A percentile compares a stretch with the other conserved stretches of the same genome.
These are phyloP conservation scores for Neofusicoccum sp. DNA, from an alignment of 2,329 filamentous ascomycete species.

Conservation along the genomic window DNA sequence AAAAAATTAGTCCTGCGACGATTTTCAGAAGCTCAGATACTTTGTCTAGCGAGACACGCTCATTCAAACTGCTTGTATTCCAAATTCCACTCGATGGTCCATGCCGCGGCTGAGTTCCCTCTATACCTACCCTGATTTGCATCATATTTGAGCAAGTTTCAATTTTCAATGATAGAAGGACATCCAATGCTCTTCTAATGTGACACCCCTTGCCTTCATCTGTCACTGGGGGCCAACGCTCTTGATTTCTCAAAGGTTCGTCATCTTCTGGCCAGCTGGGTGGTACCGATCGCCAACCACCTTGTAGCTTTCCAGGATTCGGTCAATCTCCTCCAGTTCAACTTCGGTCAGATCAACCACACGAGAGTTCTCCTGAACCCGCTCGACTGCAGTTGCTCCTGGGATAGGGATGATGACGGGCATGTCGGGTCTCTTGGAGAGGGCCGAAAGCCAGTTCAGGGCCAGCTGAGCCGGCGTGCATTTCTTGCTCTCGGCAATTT, in stretches of 20 bases:
- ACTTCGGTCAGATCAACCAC: slow-evolving; percentile 49
- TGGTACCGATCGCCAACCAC: slow-evolving; percentile 51
- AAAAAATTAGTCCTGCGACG: too few relatives aligned
- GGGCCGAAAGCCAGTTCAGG: slow-evolving; percentile 60
- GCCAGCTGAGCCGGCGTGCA: slow-evolving; percentile 64
- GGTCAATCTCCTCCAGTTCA: slow-evolving; percentile 54
- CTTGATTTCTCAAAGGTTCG: background rate
- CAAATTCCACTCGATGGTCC: too few relatives aligned
- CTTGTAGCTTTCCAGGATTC: slow-evolving; percentile 49
- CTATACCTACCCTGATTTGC: too few relatives aligned
- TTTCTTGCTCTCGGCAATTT: slow-evolving; percentile 58
- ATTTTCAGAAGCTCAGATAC: too few relatives aligned
- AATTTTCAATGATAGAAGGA: too few relatives aligned
- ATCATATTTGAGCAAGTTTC: too few relatives aligned
- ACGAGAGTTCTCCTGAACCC: slow-evolving; percentile 60
- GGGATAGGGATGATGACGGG: slow-evolving; percentile 65
- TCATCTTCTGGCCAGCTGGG: slow-evolving; percentile 25
- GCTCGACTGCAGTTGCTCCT: slow-evolving; percentile 56
- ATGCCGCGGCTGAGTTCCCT: too few relatives aligned
- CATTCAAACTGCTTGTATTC: too few relatives aligned
- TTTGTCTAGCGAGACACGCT: too few relatives aligned
- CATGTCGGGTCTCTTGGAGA: slow-evolving; percentile 53
- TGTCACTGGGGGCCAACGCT: too few relatives aligned
- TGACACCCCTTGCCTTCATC: too few relatives aligned
- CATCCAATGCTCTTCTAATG: too few relatives aligned